Evolutionary conservation across 768 basidiomycete species (phyloP).

Genomic region (Tylopilus felleus): DNA sequence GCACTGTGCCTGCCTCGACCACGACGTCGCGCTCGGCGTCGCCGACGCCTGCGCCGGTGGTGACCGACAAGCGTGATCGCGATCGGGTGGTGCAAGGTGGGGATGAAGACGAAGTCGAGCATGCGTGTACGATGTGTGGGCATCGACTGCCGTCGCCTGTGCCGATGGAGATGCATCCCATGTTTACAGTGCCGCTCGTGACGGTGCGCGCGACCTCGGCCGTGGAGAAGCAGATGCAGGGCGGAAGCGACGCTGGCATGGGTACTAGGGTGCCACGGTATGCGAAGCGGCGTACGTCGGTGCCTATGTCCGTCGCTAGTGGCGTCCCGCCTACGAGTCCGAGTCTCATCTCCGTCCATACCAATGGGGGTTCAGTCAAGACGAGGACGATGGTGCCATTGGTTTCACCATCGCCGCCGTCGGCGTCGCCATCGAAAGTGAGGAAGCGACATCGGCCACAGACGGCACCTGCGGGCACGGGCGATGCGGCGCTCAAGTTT

Average conservation of each 20-base stretch:
- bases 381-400: not conserved
- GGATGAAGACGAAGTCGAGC: not conserved
- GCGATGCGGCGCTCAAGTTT: constrained; percentile 15
- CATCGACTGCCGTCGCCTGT: constrained; percentile 6
- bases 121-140: constrained; percentile 20
- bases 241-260: not conserved
- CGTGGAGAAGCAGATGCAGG: not conserved
- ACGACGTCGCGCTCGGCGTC: constrained; percentile 16
- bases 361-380: too few relatives aligned
- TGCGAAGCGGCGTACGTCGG: not conserved
- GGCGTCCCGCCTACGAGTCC: not conserved
- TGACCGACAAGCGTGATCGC: not conserved
- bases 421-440: not conserved
- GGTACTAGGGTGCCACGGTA: not conserved
- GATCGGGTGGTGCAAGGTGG: too few relatives aligned
- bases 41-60: constrained; percentile 9
- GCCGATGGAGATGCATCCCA: constrained; percentile 21
- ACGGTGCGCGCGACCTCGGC: constrained; percentile 21
- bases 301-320: not conserved
- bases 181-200: constrained; percentile 30
- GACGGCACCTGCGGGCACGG: constrained; percentile 20
- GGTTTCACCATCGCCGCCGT: not conserved
- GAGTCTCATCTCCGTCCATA: not conserved
- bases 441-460: constrained; percentile 21
- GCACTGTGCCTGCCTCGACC: constrained; percentile 18